A percentile compares a stretch with the other conserved stretches of the same genome.
Evolutionary conservation across 1,139 yeast genomes (phyloP).

Genomic region (Candida sanyaensis): DNA sequence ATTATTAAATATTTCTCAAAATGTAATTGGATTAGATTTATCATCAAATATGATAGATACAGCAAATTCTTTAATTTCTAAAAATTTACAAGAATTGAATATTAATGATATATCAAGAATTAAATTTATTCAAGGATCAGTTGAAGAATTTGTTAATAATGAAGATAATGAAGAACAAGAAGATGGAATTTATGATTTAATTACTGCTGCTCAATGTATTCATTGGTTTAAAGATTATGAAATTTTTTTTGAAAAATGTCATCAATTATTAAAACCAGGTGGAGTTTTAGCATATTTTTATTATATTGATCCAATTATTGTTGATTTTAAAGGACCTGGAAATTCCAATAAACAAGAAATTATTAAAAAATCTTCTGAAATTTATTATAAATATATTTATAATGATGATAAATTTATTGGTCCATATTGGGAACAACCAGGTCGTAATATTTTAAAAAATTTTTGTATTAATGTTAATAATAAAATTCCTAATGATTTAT

Average conservation of each 20-base stretch:
- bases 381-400: constrained; percentile 37
- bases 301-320: constrained; percentile 43
- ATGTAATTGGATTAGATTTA: constrained; percentile 37
- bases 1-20: constrained; percentile 29
- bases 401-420: constrained; percentile 39
- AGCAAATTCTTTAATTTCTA: constrained; percentile 28
- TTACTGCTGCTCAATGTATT: constrained; percentile 49
- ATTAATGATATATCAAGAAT: constrained; percentile 27
- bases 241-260: constrained; percentile 29
- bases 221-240: constrained; percentile 48
- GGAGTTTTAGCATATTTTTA: constrained; percentile 48
- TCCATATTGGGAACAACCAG: constrained; percentile 50
- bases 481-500: constrained; percentile 32
- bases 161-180: constrained; percentile 16
- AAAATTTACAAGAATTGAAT: constrained; percentile 21
- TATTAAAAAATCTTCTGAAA: constrained; percentile 23
- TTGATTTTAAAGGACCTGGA: constrained; percentile 23
- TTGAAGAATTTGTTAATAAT: constrained; percentile 30
- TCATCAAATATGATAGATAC: constrained; percentile 37
- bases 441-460: constrained; percentile 34
- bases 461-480: constrained; percentile 30
- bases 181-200: constrained; percentile 30
- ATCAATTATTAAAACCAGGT: constrained; percentile 32
- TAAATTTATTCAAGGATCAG: constrained; percentile 34
- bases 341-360: constrained; percentile 17